Evolutionary conservation across 257 asterid species (phyloP), one percentile per base, ranked within the genome.

Genomic region (Handroanthus guayacan): DNA sequence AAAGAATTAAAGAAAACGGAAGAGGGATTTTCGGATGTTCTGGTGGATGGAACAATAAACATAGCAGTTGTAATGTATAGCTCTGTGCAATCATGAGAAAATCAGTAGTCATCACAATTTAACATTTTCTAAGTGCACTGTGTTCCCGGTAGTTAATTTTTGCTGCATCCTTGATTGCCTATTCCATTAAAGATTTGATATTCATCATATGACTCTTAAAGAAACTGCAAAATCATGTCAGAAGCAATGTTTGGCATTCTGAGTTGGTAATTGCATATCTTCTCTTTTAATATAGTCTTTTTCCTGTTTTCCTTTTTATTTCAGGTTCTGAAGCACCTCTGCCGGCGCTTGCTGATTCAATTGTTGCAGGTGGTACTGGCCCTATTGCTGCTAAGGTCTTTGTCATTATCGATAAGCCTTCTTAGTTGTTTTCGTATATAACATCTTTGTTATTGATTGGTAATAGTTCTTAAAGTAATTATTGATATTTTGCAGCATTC

Each of bases 251-350:
- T 70, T 34, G 18, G 44, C 71, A 7, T 38, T 72, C 71, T 47
- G 71, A 79, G 63, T 65, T 62, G 60, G 80, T 55, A 38, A 54
- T 51, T 74, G 18, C 37, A 31, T 43, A 62, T 66, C 48, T 37
- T 63, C 63, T 75, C 54, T 75, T 54, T 45, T 63, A 11, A 10
- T 25, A 16, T 14, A 20, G 14, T 69, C 75, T 4, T 73, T 62
- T 47, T 63, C 38, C 48, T 48, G 20, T 60, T 52, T 4, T 25
- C 31, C 31, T 25, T 77, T 25, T 37, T 55, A 38, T 78, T 51
- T 63, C 88, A 95, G 99, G 99, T 87, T 87, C 97, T 43, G 88
- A 86, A 74, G 90, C 86, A 77, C 80, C 97, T 64, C 69, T 87
- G 6, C 62, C 82, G 16, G 88, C 82, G 75, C 96, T 95, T 74